Conservation (phyloP, 148 eudicot species). For the Rhododendron williamsianum region DNA sequence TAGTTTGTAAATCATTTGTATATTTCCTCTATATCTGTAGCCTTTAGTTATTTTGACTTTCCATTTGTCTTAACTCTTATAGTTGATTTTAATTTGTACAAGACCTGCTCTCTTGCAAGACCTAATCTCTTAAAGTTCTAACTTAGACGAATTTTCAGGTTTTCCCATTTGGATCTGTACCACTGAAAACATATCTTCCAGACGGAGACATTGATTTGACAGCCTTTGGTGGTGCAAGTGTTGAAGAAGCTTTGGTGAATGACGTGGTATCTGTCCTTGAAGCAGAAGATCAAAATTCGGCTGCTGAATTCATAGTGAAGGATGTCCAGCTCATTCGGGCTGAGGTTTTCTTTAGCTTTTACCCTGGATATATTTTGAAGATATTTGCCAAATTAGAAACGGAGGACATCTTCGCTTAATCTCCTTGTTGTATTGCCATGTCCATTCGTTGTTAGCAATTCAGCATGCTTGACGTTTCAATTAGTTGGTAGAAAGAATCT, state of each 20-base stretch:
- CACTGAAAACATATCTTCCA: conserved; percentile 89
- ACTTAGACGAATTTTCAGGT: conserved; percentile 40
- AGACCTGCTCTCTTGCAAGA: background rate
- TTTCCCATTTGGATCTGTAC: conserved; percentile 88
- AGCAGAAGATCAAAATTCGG: conserved; percentile 51
- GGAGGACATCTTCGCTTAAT: background rate
- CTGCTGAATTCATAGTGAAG: conserved; percentile 70
- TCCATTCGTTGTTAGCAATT: background rate
- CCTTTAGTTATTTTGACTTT: background rate
- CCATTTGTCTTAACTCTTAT: background rate
- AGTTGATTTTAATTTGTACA: background rate
- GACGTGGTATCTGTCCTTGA: conserved; percentile 55
- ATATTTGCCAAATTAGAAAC: background rate
- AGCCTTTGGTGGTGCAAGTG: conserved; percentile 52
- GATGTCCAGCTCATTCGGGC: conserved; percentile 89
- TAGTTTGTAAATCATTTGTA: background rate
- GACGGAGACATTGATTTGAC: conserved; percentile 97
- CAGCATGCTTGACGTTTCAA: background rate
- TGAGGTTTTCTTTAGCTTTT: conserved; percentile 50
- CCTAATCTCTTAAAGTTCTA: background rate
- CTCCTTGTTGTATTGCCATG: background rate
- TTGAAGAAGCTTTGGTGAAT: conserved; percentile 57
- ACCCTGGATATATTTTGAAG: background rate
- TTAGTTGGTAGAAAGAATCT: background rate
- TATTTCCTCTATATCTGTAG: background rate